Conservation (phyloP, 148 eudicot genomes). For the Arbutus unedo region DNA sequence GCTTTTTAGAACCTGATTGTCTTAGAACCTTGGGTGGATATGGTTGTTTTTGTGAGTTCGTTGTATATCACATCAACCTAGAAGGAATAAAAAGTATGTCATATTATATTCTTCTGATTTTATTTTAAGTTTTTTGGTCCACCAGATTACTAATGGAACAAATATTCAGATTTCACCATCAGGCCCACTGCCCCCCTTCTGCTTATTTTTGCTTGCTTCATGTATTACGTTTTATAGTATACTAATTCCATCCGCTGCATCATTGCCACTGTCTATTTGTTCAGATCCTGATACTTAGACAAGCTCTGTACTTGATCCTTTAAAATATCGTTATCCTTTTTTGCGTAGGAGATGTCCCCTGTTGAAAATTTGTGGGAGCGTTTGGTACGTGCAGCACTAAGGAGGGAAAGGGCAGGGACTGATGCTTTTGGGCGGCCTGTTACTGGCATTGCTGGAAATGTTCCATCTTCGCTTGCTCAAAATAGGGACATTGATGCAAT, state of each 20-base stretch:
- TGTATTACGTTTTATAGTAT: background rate
- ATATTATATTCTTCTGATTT: background rate
- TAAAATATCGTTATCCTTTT: background rate
- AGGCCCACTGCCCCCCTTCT: background rate
- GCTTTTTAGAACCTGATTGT: background rate
- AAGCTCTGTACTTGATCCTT: background rate
- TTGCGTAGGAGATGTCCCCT: conserved; percentile 68
- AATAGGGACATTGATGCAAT: conserved; percentile 82
- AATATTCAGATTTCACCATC: background rate
- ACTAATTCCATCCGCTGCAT: background rate
- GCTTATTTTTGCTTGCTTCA: background rate
- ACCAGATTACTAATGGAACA: background rate
- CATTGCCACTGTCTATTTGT: background rate
- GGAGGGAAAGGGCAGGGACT: conserved; percentile 60
- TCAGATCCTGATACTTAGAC: background rate
- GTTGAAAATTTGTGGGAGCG: conserved; percentile 94
- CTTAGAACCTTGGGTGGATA: background rate
- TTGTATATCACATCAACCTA: background rate
- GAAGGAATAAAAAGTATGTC: background rate
- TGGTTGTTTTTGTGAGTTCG: background rate
- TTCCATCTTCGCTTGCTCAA: conserved; percentile 84
- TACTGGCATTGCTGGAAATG: conserved; percentile 86
- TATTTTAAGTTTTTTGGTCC: background rate
- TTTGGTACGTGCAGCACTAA: conserved; percentile 79
- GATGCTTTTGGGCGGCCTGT: conserved; percentile 65